Evolutionary conservation across 192 early-diverging fungal genomes (phyloP), one percentile per base, ranked within the genome.

Genomic region (Coemansia sp.): DNA sequence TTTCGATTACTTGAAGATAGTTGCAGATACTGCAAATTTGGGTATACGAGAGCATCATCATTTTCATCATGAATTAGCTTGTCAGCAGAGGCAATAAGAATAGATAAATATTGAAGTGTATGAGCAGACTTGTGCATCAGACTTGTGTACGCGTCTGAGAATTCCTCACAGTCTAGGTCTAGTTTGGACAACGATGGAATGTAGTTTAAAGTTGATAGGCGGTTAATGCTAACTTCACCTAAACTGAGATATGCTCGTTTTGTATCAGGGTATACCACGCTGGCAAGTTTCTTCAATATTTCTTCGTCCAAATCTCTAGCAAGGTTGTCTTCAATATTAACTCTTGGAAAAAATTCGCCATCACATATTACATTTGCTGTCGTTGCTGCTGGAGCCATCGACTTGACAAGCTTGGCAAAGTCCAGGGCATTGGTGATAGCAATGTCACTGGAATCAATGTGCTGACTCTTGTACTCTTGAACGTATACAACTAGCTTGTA

Each of bases 21-120:
- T 19, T 31, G 10, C 39, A 64, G 45, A 4, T 17, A 5, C 41
- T 64, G 63, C 45, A 64, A 11, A 19, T 32, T 64, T 19, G 63
- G 19, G 27, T 64, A 64, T 1, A 34, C 55, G n/a, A 58, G 3
- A 17, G 10, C n/a, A 32, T 58, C 11, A 11, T 32, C 55, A 31
- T n/a, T 34, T 6, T 1, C 3, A n/a, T 58, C 15, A 17, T 2
- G 5, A 20, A 58, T 36, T 13, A 58, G 55, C 31, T 4, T 58
- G 29, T 17, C 5, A 6, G 32, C 32, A n/a, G 13, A 17, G 11
- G 2, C 1, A n/a, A 34, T 17, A 8, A 3, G 13, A 34, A 34
- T 36, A 7, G 2, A 5, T 7, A 58, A 13, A 42, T 15, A 15
- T 13, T 42, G 41, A 42, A 42, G 41, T 13, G 41, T 17, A 15